These are phyloP conservation scores for Wolfiporia cocos DNA, from an alignment of 1,284 basidiomycete species.

Conservation along the genomic window DNA sequence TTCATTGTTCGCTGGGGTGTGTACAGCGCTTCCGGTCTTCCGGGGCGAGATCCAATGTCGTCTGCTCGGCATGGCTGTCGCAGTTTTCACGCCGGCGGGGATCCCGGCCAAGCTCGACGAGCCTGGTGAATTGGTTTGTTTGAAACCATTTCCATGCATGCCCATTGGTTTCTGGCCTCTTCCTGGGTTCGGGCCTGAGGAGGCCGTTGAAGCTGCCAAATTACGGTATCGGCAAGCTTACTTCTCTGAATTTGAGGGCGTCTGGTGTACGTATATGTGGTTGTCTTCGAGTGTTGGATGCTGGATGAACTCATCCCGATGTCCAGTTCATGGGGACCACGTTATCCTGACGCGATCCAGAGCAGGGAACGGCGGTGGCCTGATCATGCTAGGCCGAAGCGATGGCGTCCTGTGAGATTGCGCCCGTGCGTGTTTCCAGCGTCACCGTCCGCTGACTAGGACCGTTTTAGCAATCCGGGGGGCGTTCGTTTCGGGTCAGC, in stretches of 20 bases:
- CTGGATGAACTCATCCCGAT: conserved; percentile 6
- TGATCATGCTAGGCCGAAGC: conserved; percentile 80
- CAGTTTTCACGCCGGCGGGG: conserved; percentile 46
- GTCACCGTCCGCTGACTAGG: conserved; percentile 5
- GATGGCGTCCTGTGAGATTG: conserved; percentile 70
- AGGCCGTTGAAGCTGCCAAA: conserved; percentile 52
- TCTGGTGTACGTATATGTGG: conserved; percentile 63
- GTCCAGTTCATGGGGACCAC: conserved; percentile 71
- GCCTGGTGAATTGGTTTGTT: conserved; percentile 67
- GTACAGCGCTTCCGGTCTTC: conserved; percentile 73
- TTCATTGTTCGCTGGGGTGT: conserved; percentile 83
- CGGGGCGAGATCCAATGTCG: conserved; percentile 84
- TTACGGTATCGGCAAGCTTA: conserved; percentile 71
- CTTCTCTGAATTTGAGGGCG: conserved; percentile 61
- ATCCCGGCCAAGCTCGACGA: conserved; percentile 38
- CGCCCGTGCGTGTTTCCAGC: not conserved
- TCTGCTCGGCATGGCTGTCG: conserved; percentile 78
- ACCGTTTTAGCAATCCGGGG: conserved; percentile 53
- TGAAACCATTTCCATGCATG: conserved; percentile 81
- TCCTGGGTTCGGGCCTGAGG: conserved; percentile 53
- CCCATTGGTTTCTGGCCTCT: conserved; percentile 84
- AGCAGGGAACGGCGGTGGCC: conserved; percentile 66
- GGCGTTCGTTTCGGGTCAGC: conserved; percentile 83
- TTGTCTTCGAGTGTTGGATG: not conserved
- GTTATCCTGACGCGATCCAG: conserved; percentile 62